Percentiles rank a stretch among this genome's conserved stretches.
These are phyloP conservation scores for Chytriomyces sp. DNA, from an alignment of 192 early-diverging fungal genomes.

Conservation along the genomic window DNA sequence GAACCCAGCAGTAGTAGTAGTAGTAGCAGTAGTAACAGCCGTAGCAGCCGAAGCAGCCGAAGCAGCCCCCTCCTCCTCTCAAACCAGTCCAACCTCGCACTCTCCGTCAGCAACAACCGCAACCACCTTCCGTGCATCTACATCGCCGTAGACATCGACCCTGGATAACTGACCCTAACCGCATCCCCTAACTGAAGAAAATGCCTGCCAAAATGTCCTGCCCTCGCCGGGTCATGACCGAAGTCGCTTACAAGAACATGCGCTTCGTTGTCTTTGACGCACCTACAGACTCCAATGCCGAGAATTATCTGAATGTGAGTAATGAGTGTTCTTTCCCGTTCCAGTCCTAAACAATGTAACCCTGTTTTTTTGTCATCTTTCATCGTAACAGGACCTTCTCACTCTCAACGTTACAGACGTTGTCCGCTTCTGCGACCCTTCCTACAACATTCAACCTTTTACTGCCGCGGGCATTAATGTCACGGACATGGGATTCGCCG, in stretches of 20 bases:
- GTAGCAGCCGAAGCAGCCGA: too few species aligned
- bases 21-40: too few species aligned
- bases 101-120: neutral
- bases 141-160: slow-evolving; percentile 1
- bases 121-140: slow-evolving; percentile 38
- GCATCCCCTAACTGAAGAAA: neutral
- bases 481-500: slow-evolving; percentile 82
- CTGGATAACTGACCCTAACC: neutral
- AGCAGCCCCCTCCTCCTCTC: too few species aligned
- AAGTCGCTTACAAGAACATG: slow-evolving; percentile 67
- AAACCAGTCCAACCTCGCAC: neutral
- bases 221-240: slow-evolving; percentile 12
- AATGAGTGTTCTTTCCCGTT: neutral
- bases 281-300: slow-evolving; percentile 71
- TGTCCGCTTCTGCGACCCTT: slow-evolving; percentile 83
- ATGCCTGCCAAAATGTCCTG: neutral
- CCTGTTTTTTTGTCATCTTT: neutral
- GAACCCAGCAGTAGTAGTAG: too few species aligned
- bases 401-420: slow-evolving; percentile 67
- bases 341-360: neutral
- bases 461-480: slow-evolving; percentile 68
- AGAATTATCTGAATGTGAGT: slow-evolving; percentile 62
- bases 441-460: slow-evolving; percentile 68
- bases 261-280: slow-evolving; percentile 83
- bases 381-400: slow-evolving; percentile 6